A percentile compares a stretch with the other conserved stretches of the same genome.
These are phyloP conservation scores for Schizonepeta tenuifolia DNA, from an alignment of 257 asterid species.

Conservation along the genomic window DNA sequence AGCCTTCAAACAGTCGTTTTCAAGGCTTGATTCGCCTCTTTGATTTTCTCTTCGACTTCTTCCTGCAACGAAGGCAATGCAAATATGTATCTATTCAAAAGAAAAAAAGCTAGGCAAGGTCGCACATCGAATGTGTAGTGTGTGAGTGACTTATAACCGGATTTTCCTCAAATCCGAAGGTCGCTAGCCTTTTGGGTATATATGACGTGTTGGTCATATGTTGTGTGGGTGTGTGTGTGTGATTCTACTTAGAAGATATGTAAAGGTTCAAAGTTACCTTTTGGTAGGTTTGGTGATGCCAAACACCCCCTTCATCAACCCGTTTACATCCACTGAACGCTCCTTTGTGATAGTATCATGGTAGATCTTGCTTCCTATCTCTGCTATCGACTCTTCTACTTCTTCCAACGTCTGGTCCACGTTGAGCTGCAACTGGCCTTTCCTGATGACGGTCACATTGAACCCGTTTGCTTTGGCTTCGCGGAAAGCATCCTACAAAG, in stretches of 20 bases:
- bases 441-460: slow-evolving; percentile 85
- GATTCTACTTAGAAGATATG: not conserved
- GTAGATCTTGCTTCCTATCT: slow-evolving; percentile 86
- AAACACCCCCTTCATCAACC: slow-evolving; percentile 86
- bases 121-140: not conserved
- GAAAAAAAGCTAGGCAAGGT: no score
- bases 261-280: slow-evolving; percentile 51
- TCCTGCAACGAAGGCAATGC: slow-evolving; percentile 45
- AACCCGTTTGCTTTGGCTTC: slow-evolving; percentile 91
- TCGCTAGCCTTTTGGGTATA: not conserved
- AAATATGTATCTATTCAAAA: not conserved
- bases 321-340: slow-evolving; percentile 66
- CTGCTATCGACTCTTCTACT: slow-evolving; percentile 78
- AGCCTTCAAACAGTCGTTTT: slow-evolving; percentile 18
- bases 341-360: slow-evolving; percentile 77
- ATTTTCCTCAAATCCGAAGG: not conserved
- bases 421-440: slow-evolving; percentile 79
- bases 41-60: slow-evolving; percentile 49
- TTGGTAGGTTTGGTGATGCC: slow-evolving; percentile 60
- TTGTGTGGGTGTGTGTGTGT: not conserved
- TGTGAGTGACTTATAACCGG: not conserved
- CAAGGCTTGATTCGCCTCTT: slow-evolving; percentile 52
- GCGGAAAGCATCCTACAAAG: slow-evolving; percentile 80
- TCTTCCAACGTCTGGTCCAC: slow-evolving; percentile 87
- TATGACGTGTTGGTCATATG: no score